Conservation (phyloP, 306 rosid species). For the Datisca glomerata region DNA sequence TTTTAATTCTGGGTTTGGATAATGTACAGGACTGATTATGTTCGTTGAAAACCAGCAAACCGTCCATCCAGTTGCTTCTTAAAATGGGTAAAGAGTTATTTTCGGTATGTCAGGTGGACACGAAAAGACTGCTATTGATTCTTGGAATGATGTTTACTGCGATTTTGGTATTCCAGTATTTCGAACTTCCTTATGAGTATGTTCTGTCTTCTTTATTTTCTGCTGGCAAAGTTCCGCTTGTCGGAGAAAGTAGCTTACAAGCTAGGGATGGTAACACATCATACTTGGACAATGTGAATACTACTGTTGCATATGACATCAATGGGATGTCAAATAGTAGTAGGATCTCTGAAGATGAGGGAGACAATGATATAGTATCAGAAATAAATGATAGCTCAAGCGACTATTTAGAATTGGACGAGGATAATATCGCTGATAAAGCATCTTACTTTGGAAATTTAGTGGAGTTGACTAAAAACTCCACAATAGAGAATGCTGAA, state of each 20-base stretch:
- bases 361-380: conserved; percentile 8
- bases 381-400: conserved; percentile 17
- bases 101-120: conserved; percentile 29
- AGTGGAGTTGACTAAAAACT: conserved; percentile 19
- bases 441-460: conserved; percentile 7
- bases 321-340: conserved; percentile 16
- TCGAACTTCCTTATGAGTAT: conserved; percentile 36
- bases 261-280: conserved; percentile 9
- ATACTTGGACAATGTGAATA: conserved; percentile 17
- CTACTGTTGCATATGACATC: conserved; percentile 9
- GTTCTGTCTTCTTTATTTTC: conserved; percentile 29
- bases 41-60: conserved; percentile 18
- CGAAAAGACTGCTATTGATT: conserved; percentile 43
- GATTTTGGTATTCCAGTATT: conserved; percentile 35
- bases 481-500: conserved; percentile 7
- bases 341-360: conserved; percentile 13
- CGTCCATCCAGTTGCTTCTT: conserved; percentile 9
- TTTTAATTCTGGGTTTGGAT: conserved; percentile 11
- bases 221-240: conserved; percentile 14
- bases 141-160: conserved; percentile 35
- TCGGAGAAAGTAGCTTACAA: conserved; percentile 16
- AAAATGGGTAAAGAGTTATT: conserved; percentile 44
- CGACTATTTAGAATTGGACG: conserved; percentile 18
- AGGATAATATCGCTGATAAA: conserved; percentile 8
- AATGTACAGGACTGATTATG: conserved; percentile 31